Conservation (phyloP, 176 grass and related monocot species). For the Zea luxurians region DNA sequence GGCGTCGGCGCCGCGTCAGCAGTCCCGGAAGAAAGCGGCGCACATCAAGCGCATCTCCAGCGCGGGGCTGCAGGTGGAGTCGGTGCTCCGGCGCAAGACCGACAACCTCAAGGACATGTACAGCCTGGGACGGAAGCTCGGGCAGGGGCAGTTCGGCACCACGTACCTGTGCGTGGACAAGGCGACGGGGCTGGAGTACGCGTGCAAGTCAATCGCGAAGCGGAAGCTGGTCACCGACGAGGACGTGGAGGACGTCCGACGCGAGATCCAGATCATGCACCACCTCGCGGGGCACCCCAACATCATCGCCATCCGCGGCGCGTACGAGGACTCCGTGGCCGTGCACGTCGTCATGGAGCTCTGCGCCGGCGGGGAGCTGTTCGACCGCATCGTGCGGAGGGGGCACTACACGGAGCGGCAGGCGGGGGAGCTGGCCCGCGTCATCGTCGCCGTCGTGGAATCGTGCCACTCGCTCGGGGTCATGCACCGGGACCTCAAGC, state of each 20-base stretch:
- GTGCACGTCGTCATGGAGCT: slow-evolving; percentile 66
- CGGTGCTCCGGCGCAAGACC: slow-evolving; percentile 54
- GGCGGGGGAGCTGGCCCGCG: slow-evolving; percentile 39
- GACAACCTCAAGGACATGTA: slow-evolving; percentile 56
- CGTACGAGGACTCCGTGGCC: slow-evolving; percentile 48
- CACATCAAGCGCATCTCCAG: slow-evolving; percentile 66
- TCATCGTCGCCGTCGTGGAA: slow-evolving; percentile 51
- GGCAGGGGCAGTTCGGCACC: slow-evolving; percentile 58
- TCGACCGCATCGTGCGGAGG: slow-evolving; percentile 49
- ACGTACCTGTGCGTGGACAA: slow-evolving; percentile 61
- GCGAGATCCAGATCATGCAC: slow-evolving; percentile 74
- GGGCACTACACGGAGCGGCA: slow-evolving; percentile 58
- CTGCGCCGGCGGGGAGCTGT: slow-evolving; percentile 54
- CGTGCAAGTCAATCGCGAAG: slow-evolving; percentile 76
- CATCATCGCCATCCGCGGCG: slow-evolving; percentile 46
- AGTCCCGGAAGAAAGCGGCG: slow-evolving; percentile 32
- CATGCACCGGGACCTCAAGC: slow-evolving; percentile 57
- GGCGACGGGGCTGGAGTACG: slow-evolving; percentile 47
- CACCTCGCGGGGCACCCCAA: slow-evolving; percentile 54
- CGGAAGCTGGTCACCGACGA: slow-evolving; percentile 65
- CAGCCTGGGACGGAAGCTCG: slow-evolving; percentile 50
- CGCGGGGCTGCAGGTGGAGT: slow-evolving; percentile 52
- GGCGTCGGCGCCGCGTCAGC: slow-evolving; percentile 22
- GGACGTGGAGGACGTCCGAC: slow-evolving; percentile 63
- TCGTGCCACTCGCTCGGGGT: slow-evolving; percentile 57